Base-by-base conservation (phyloP, 306 rosid genomes). In the Herpetospermum pedunculosum region DNA sequence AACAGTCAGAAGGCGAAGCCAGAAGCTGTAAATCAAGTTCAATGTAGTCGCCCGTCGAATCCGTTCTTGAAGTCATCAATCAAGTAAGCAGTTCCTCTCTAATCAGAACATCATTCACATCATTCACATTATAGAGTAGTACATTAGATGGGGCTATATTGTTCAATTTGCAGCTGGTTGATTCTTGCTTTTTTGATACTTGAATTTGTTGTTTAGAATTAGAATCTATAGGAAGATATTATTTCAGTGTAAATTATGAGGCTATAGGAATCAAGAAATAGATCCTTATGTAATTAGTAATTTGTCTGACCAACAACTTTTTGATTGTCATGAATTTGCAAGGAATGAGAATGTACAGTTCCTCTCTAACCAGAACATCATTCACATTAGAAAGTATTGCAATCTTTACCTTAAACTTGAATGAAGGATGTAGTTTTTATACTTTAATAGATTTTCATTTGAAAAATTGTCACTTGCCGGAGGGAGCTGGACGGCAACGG, bases 51-150 rank as follows among this genome's bases (percentile, higher is more conserved):
- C 64, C 84, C 96, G 0, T 63, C 85, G 5, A 94, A 94, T 83
- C 99, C 99, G 23, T 91, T 94, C 86, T 77, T 87, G 74, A 94
- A 91, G 96, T 80, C 92, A 46, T 75, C 85, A 15, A 40, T 89
- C 59, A 91, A 87, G 87, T 94, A 83, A 88, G 58, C 57, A 30
- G 29, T 40, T 41, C 77, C 34, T 58, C 68, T 63, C 49, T 59
- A 12, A 63, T n/a, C 1, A 18, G 32, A 47, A 11, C 72, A 64
- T 37, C 41, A 52, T 63, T 63, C 16, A 37, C 48, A 63, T 60
- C 3, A 32, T n/a, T n/a, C n/a, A n/a, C n/a, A n/a, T n/a, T 16
- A 55, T 23, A 54, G 1, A 18, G 44, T n/a, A 9, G 70, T 32
- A 2, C 16, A 2, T 63, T 23, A 16, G 15, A 62, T 37, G 47